Evolutionary conservation across 192 early-diverging fungal species (phyloP).

Genomic region (Lobosporangium transversale): DNA sequence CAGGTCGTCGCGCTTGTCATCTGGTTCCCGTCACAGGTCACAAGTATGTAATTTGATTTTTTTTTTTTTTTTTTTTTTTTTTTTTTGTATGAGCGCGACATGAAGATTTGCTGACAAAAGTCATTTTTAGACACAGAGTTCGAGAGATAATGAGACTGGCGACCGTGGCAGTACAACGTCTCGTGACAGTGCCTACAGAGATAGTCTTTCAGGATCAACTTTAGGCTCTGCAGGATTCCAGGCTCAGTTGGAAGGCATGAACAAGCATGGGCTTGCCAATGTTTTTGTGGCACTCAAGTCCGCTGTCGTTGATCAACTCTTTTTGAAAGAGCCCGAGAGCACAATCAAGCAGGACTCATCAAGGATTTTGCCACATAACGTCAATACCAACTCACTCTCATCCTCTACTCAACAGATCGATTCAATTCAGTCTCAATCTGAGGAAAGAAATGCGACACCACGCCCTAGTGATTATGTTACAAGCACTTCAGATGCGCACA

Average conservation of each 20-base stretch:
- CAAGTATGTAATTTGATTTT: conserved; percentile 16
- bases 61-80: not conserved
- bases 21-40: conserved; percentile 35
- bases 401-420: not conserved
- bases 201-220: conserved; percentile 49
- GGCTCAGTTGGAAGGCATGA: conserved; percentile 35
- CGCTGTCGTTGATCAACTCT: conserved; percentile 13
- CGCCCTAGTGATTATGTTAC: not conserved
- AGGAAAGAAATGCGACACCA: conserved; percentile 30
- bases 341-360: not conserved
- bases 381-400: conserved; percentile 4
- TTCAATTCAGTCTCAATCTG: not conserved
- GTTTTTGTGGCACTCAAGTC: conserved; percentile 19
- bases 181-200: conserved; percentile 41
- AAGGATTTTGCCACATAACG: conserved; percentile 17
- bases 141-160: conserved; percentile 38
- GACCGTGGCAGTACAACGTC: conserved; percentile 51
- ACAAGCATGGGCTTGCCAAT: conserved; percentile 30
- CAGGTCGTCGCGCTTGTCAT: conserved; percentile 18
- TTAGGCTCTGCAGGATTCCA: conserved; percentile 46
- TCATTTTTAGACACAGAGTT: conserved; percentile 16
- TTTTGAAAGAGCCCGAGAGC: conserved; percentile 1
- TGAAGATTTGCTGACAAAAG: not conserved
- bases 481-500: not conserved
- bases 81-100: not conserved